Evolutionary conservation across 2,329 filamentous ascomycete genomes (phyloP).

Genomic region (Alternaria arbusti): DNA sequence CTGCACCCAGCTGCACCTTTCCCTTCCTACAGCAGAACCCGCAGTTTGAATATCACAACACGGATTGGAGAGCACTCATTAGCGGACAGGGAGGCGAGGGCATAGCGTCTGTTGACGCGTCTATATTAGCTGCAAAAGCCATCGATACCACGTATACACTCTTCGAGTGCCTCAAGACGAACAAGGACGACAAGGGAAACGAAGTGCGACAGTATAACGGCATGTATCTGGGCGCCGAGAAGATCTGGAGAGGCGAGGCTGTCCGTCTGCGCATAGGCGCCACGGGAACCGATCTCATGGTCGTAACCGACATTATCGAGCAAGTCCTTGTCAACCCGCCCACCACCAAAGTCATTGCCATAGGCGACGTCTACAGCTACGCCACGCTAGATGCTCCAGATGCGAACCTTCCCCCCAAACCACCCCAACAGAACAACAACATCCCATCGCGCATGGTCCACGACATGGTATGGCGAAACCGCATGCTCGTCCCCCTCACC

Average conservation of each 20-base stretch:
- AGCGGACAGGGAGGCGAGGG: constrained; percentile 55
- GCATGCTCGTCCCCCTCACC: constrained; percentile 48
- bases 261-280: constrained; percentile 58
- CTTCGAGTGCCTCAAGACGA: constrained; percentile 55
- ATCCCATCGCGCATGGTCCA: constrained; percentile 60
- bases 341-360: constrained; percentile 46
- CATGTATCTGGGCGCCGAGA: constrained; percentile 64
- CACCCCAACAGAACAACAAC: constrained; percentile 49
- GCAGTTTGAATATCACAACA: constrained; percentile 54
- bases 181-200: constrained; percentile 41
- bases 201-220: constrained; percentile 59
- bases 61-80: constrained; percentile 58
- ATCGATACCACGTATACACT: constrained; percentile 63
- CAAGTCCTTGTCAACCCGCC: constrained; percentile 32
- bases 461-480: constrained; percentile 59
- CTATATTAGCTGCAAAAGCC: constrained; percentile 63
- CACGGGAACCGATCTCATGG: constrained; percentile 56
- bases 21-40: constrained; percentile 50
- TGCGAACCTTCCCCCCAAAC: constrained; percentile 40
- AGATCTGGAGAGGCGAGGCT: constrained; percentile 65
- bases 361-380: constrained; percentile 62
- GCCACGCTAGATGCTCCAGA: constrained; percentile 41
- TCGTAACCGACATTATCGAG: constrained; percentile 54
- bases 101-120: constrained; percentile 62
- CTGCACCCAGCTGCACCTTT: constrained; percentile 59